These are phyloP conservation scores for Fragilaria radians DNA, from an alignment of 108 stramenopile species.

Conservation along the genomic window DNA sequence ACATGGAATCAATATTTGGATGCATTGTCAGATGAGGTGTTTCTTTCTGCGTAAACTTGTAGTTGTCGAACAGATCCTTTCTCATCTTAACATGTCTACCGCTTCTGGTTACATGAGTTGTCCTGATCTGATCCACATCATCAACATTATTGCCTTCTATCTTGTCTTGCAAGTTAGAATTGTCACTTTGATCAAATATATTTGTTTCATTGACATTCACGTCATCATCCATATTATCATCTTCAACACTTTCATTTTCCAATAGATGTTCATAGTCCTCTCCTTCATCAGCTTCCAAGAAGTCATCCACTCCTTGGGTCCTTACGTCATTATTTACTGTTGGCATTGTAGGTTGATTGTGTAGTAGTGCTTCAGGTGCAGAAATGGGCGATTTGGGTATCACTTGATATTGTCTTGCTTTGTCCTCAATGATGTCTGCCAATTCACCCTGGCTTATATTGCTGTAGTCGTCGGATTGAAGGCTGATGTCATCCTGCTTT, in stretches of 20 bases:
- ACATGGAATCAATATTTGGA: no score
- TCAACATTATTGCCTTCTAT: no score
- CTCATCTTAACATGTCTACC: no score
- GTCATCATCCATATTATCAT: neutral
- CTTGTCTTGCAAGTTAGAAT: neutral
- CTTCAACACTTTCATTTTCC: constrained; percentile 3
- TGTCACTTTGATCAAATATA: neutral
- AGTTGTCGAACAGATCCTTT: no score
- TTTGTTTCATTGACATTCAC: neutral
- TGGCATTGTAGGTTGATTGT: constrained; percentile 11
- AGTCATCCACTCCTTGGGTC: constrained; percentile 9
- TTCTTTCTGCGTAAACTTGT: no score
- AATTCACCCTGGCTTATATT: neutral
- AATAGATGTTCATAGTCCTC: constrained; percentile 1
- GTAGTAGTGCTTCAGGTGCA: constrained; percentile 12
- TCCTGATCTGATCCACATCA: neutral
- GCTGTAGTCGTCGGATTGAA: neutral
- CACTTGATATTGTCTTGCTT: no score
- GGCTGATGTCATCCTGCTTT: neutral
- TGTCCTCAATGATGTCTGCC: no score
- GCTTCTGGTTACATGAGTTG: neutral
- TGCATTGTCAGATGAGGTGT: no score
- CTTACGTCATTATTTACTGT: constrained; percentile 1
- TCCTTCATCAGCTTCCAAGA: constrained; percentile 6
- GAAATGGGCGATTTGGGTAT: no score